These are phyloP conservation scores for Rutidosis leptorrhynchoides DNA, from an alignment of 129 eudicot species.

Conservation along the genomic window DNA sequence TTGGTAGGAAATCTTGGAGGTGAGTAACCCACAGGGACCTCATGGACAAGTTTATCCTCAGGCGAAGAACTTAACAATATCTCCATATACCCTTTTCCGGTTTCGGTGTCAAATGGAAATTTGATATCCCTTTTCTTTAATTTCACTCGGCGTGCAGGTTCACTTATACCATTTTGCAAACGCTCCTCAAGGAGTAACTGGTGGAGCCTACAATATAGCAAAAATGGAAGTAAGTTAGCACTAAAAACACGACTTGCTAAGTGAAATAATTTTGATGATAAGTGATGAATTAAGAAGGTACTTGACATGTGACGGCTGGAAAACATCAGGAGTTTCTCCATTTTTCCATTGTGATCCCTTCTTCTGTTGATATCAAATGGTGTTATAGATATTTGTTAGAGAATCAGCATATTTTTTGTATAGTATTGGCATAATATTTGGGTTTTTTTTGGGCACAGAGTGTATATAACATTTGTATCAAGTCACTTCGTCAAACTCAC, in stretches of 20 bases:
- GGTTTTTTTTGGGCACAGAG: background rate
- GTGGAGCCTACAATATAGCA: conserved; percentile 59
- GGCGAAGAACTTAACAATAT: conserved; percentile 51
- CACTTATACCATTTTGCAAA: conserved; percentile 54
- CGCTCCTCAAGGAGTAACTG: conserved; percentile 89
- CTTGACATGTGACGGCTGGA: conserved; percentile 82
- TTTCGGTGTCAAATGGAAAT: conserved; percentile 52
- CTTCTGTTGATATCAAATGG: conserved; percentile 42
- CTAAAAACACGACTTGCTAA: conserved; percentile 5
- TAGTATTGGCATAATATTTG: background rate
- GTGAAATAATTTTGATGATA: background rate
- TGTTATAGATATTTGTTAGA: background rate
- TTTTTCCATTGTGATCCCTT: conserved; percentile 72
- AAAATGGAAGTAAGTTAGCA: conserved; percentile 18
- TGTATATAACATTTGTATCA: background rate
- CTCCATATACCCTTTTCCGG: conserved; percentile 72
- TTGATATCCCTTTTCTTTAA: conserved; percentile 70
- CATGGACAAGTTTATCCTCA: conserved; percentile 65
- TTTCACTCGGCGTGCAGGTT: conserved; percentile 69
- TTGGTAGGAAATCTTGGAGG: conserved; percentile 35
- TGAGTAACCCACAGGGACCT: conserved; percentile 37
- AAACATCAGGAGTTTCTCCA: conserved; percentile 62
- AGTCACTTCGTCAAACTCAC: conserved; percentile 32
- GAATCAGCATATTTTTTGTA: too few relatives aligned
- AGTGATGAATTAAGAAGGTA: conserved; percentile 34